A percentile compares a stretch with the other conserved stretches of the same genome.
Evolutionary conservation across 164 flowering plant species (phyloP).

Genomic region (Liquidambar formosana): DNA sequence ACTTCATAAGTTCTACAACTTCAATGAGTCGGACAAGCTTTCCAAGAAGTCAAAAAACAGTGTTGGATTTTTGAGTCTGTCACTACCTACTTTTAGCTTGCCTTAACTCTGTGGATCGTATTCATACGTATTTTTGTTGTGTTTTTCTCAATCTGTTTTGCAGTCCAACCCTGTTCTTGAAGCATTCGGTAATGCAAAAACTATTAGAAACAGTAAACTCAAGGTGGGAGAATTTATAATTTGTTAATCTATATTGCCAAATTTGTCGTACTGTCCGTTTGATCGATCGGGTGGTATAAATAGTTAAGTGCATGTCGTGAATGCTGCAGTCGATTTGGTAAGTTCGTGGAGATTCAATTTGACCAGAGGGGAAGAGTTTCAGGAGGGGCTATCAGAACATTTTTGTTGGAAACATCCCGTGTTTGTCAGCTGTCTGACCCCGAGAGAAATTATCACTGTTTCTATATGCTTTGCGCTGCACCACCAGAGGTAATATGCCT

Average conservation of each 20-base stretch:
- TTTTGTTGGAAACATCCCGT: constrained; percentile 95
- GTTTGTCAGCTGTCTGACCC: constrained; percentile 98
- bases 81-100: too few relatives aligned
- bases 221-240: constrained; percentile 66
- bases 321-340: constrained; percentile 90
- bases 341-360: constrained; percentile 99
- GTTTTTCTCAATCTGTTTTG: constrained; percentile 18
- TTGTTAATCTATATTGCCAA: neutral
- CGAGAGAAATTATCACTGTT: constrained; percentile 98
- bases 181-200: constrained; percentile 99
- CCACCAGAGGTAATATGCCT: constrained; percentile 77
- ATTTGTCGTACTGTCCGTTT: constrained; percentile 5
- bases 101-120: too few relatives aligned
- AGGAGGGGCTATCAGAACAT: constrained; percentile 98
- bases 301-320: constrained; percentile 10
- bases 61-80: neutral
- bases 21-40: neutral
- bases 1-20: neutral
- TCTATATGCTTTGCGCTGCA: constrained; percentile 99
- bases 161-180: constrained; percentile 99
- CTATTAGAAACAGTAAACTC: constrained; percentile 97
- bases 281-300: too few relatives aligned
- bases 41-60: neutral
- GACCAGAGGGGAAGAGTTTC: constrained; percentile 83
- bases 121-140: neutral